Evolutionary conservation across 352 stramenopile genomes (phyloP).

Genomic region (Globisporangium middletonii): DNA sequence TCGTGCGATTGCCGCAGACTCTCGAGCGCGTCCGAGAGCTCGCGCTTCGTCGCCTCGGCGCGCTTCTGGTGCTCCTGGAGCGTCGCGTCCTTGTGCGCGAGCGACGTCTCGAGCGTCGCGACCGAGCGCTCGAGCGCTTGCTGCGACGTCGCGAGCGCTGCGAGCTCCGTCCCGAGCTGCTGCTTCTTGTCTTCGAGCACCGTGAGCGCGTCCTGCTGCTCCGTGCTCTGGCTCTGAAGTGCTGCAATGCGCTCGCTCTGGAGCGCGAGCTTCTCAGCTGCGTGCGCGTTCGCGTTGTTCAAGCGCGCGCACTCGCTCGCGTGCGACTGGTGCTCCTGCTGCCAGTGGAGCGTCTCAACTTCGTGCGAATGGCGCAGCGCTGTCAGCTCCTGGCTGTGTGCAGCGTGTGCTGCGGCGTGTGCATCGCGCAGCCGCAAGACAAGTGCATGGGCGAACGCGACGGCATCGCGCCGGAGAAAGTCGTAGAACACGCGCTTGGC

Average conservation of each 20-base stretch:
- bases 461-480: slow-evolving; percentile 50
- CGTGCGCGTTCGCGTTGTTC: slow-evolving; percentile 33
- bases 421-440: slow-evolving; percentile 30
- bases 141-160: slow-evolving; percentile 21
- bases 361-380: slow-evolving; percentile 25
- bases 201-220: slow-evolving; percentile 26
- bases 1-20: slow-evolving; percentile 18
- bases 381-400: slow-evolving; percentile 23
- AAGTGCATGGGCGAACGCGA: slow-evolving; percentile 46
- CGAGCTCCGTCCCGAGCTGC: slow-evolving; percentile 19
- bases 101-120: slow-evolving; percentile 41
- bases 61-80: slow-evolving; percentile 28
- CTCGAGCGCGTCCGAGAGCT: slow-evolving; percentile 25
- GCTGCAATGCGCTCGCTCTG: slow-evolving; percentile 34
- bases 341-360: slow-evolving; percentile 30
- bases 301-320: slow-evolving; percentile 37
- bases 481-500: slow-evolving; percentile 66
- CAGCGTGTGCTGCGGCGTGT: slow-evolving; percentile 15
- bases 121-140: slow-evolving; percentile 36
- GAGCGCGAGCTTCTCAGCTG: slow-evolving; percentile 49
- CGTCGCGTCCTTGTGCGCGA: slow-evolving; percentile 40
- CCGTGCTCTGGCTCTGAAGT: slow-evolving; percentile 26
- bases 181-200: slow-evolving; percentile 32
- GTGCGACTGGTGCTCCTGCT: slow-evolving; percentile 40
- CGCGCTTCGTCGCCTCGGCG: slow-evolving; percentile 24